Conservation (phyloP, 2,329 filamentous ascomycete species). For the Colletotrichum paranaense region DNA sequence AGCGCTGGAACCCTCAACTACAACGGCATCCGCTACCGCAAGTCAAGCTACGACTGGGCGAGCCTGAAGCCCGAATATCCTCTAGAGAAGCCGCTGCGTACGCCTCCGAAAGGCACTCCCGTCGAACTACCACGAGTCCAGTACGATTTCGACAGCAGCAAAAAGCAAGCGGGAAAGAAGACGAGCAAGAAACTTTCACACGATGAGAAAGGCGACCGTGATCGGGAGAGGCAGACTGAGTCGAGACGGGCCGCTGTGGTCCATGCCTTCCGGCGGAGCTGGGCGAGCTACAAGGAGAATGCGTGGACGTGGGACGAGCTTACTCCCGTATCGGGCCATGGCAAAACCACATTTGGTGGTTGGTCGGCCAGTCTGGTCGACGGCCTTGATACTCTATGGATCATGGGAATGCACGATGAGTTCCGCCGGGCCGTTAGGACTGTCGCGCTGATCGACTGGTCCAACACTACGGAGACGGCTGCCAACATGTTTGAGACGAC, state of each 20-base stretch:
- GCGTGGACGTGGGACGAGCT: constrained; percentile 70
- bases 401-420: constrained; percentile 68
- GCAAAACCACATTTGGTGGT: constrained; percentile 60
- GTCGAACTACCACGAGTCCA: constrained; percentile 40
- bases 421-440: constrained; percentile 63
- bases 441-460: constrained; percentile 66
- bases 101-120: constrained; percentile 49
- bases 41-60: constrained; percentile 51
- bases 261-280: constrained; percentile 55
- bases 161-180: constrained; percentile 8
- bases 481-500: constrained; percentile 74
- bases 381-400: constrained; percentile 68
- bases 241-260: constrained; percentile 51
- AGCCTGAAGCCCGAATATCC: constrained; percentile 47
- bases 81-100: constrained; percentile 43
- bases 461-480: constrained; percentile 53
- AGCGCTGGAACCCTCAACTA: background rate
- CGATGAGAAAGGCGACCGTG: constrained; percentile 45
- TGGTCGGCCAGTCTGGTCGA: constrained; percentile 72
- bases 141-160: constrained; percentile 40
- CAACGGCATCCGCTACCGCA: constrained; percentile 33
- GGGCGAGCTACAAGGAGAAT: constrained; percentile 64
- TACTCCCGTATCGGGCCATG: constrained; percentile 58
- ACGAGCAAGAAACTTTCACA: constrained; percentile 42
- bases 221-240: constrained; percentile 37